A percentile compares a stretch with the other conserved stretches of the same genome.
Evolutionary conservation across 2,329 filamentous ascomycete species (phyloP).

Genomic region (Xylaria sp.): DNA sequence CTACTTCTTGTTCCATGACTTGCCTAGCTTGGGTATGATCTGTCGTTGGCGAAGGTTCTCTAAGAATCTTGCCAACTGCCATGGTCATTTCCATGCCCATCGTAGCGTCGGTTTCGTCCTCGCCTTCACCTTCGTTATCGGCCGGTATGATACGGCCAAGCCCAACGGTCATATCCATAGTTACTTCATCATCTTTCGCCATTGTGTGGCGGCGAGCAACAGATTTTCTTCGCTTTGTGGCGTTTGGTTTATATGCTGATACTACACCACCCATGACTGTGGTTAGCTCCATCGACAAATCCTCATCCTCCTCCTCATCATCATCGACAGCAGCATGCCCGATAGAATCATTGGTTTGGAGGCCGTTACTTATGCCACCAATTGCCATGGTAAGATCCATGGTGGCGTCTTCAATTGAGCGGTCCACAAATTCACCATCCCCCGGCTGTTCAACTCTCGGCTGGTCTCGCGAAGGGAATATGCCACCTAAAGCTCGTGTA

Average conservation of each 20-base stretch:
- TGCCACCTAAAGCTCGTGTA: constrained; percentile 80
- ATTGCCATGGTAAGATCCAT: constrained; percentile 88
- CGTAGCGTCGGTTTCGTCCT: constrained; percentile 47
- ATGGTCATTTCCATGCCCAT: constrained; percentile 72
- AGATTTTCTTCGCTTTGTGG: constrained; percentile 38
- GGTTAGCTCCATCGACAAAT: constrained; percentile 82
- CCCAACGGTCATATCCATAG: constrained; percentile 69
- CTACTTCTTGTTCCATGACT: constrained; percentile 64
- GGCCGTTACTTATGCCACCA: constrained; percentile 65
- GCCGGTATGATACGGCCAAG: constrained; percentile 59
- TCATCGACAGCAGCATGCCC: no score
- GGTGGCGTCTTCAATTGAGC: constrained; percentile 65
- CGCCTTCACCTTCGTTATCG: constrained; percentile 44
- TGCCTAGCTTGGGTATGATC: constrained; percentile 57
- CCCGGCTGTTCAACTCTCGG: constrained; percentile 32
- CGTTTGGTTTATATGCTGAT: constrained; percentile 36
- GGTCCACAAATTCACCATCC: constrained; percentile 41
- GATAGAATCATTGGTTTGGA: constrained; percentile 41
- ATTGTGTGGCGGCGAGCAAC: constrained; percentile 37
- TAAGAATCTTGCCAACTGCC: constrained; percentile 67
- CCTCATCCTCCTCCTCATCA: constrained; percentile 66
- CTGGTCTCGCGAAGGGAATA: constrained; percentile 59
- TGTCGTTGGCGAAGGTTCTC: constrained; percentile 45
- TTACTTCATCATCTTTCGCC: constrained; percentile 53
- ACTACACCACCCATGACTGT: constrained; percentile 66